Conservation (phyloP, 2,329 filamentous ascomycete species). For the Botrytis deweyae region DNA sequence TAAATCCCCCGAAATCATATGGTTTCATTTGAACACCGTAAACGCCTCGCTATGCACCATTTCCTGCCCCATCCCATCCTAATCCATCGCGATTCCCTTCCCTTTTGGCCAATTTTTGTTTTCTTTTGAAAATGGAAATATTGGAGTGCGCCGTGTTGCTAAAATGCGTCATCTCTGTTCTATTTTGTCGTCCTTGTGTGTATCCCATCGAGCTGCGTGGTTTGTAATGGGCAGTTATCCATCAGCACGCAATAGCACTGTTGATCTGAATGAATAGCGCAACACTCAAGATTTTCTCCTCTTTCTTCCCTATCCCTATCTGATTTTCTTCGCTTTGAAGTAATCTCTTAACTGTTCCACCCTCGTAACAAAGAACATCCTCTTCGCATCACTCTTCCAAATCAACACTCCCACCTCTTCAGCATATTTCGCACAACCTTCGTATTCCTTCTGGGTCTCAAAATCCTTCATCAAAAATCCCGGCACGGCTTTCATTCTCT, state of each 20-base stretch:
- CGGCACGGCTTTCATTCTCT: conserved; percentile 80
- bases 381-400: conserved; percentile 77
- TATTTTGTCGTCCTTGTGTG: not conserved
- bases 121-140: not conserved
- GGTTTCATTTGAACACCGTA: not conserved
- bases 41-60: conserved; percentile 20
- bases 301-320: conserved; percentile 23
- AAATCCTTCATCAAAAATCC: conserved; percentile 94
- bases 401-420: conserved; percentile 86
- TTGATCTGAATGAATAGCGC: not conserved
- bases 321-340: conserved; percentile 63
- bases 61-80: not conserved
- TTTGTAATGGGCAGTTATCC: not conserved
- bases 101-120: not conserved
- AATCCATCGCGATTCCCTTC: not conserved
- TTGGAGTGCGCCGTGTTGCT: not conserved
- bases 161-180: not conserved
- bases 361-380: conserved; percentile 88
- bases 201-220: not conserved
- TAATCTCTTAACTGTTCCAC: conserved; percentile 86
- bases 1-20: too few relatives aligned
- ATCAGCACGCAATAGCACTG: not conserved
- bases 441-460: conserved; percentile 66
- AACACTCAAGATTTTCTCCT: not conserved
- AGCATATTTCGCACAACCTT: conserved; percentile 72